Evolutionary conservation across 805 yeast species (phyloP), one percentile per base, ranked within the genome.

Genomic region (Yarrowia sp.): DNA sequence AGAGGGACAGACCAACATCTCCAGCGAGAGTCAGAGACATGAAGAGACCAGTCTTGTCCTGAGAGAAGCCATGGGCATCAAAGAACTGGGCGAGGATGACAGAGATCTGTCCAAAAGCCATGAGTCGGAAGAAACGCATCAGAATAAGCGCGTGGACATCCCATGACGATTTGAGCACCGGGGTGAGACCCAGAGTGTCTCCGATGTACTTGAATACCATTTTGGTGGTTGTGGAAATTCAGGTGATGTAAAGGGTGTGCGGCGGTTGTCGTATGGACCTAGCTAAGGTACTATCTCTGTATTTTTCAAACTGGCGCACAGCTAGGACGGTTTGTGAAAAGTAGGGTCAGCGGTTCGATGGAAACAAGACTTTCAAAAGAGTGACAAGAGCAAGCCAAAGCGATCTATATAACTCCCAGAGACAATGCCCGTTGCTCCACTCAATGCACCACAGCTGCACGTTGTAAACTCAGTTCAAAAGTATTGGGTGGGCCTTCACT

Each of bases 1-100:
- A 63, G 71, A 86, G 87, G 6, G 96, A 88, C 19, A 91, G 79
- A 0, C 82, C 56, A 0, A 91, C 89, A 72, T 91, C 97, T 1
- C 97, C 97, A 2, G 87, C 73, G 70, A 91, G 77, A 0, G 96
- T 90, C 64, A 86, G 76, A 0, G 96, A 83, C 96, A 91, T 90
- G 73, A 91, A 91, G 44, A 84, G 67, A 5, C 97, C 97, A 62
- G 90, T 87, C 35, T 77, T 72, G 1, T 82, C 71, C 66, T 88
- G 90, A 0, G 82, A 70, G 48, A 88, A 79, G 3, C 80, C 81
- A 9, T 88, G 73, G 5, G 81, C 79, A 54, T 81, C 82, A 44
- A 91, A 78, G 68, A 85, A 89, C 11, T 89, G 79, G 0, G 92
- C 86, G 49, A 91, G 75, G 8, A 90, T 86, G 76, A 90, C 92